A percentile compares a stretch with the other conserved stretches of the same genome.
Conservation (phyloP, 768 basidiomycete species). For the Pleurotus platypus region DNA sequence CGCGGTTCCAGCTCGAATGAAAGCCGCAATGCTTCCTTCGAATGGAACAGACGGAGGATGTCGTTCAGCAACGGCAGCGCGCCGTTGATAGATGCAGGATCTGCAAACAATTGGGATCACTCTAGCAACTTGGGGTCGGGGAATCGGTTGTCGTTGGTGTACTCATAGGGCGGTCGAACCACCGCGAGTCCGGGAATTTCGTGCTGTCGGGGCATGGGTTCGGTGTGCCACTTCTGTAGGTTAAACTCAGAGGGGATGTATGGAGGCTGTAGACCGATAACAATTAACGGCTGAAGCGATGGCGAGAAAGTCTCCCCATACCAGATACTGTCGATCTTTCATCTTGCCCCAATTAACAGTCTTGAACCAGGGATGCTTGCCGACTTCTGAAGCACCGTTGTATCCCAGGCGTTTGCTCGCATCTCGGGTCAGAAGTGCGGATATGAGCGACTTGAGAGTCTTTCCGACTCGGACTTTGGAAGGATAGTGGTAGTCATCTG, state of each 20-base stretch:
- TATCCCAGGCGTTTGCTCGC: conserved; percentile 36
- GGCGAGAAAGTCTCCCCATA: conserved; percentile 24
- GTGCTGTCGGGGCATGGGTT: conserved; percentile 29
- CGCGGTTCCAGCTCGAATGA: too few species aligned
- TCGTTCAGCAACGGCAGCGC: too few species aligned
- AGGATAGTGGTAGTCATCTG: conserved; percentile 36
- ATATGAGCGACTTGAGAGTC: conserved; percentile 38
- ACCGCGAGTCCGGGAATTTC: conserved; percentile 37
- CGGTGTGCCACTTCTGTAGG: conserved; percentile 31
- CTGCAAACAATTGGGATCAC: too few species aligned
- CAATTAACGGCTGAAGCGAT: not conserved
- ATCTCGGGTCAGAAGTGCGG: conserved; percentile 33
- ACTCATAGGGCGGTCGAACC: conserved; percentile 26
- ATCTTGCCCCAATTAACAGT: conserved; percentile 47
- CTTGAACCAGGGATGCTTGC: conserved; percentile 40
- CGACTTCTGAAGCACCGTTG: conserved; percentile 27
- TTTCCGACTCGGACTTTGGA: conserved; percentile 27
- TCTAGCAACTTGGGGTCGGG: conserved; percentile 11
- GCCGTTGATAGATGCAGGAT: too few species aligned
- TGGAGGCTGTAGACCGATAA: conserved; percentile 33
- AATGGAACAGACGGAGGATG: too few species aligned
- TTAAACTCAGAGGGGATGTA: conserved; percentile 26
- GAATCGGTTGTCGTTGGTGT: conserved; percentile 34
- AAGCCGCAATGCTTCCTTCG: too few species aligned
- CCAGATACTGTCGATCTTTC: conserved; percentile 37